Base-by-base conservation (phyloP, 2,329 filamentous ascomycete species). In the Dissoconium aciculare region DNA sequence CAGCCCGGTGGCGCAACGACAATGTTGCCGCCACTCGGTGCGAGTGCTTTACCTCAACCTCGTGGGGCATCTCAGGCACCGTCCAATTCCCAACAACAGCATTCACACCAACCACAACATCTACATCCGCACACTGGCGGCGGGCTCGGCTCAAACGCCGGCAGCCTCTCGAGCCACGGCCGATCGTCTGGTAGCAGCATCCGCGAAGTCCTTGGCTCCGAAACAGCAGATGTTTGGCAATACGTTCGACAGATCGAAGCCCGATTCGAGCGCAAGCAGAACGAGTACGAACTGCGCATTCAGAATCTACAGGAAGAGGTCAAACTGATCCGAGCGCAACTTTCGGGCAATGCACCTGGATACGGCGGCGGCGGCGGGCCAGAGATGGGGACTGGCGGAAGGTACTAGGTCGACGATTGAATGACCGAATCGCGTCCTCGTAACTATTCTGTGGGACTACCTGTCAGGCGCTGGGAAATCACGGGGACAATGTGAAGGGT, bases 171-270 rank as follows among this genome's bases (percentile, higher is more conserved):
- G 5, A 64, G 60, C 34, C 65, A 77, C 47, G 63, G 67, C 12
- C 42, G 46, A 11, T 68, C 65, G 29, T 71, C 66, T 28, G 65
- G 60, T 11, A 69, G 69, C 36, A 74, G 70, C 46, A 71, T 70
- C 40, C 70, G 69, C 38, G 82, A 81, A 43, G 63, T 82, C 37
- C 76, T 82, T 51, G 46, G 45, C 61, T 71, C 31, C 58, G 71
- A 39, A 15, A 45, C 49, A 10, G 41, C 40, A 12, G 74, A 72
- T 25, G 59, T 85, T 5, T 83, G 76, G 76, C 59, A 65, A 3
- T 83, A 83, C 45, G 69, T 85, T 17, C 73, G 81, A 34, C 66
- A 64, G 11, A 60, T 87, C 29, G 79, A 87, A 47, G 67, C 46
- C 17, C 52, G 57, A 11, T 58, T 64, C 50, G 50, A 52, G 11